Evolutionary conservation across 1,139 yeast genomes (phyloP), one percentile per base, ranked within the genome.

Genomic region (Taphrina deformans): DNA sequence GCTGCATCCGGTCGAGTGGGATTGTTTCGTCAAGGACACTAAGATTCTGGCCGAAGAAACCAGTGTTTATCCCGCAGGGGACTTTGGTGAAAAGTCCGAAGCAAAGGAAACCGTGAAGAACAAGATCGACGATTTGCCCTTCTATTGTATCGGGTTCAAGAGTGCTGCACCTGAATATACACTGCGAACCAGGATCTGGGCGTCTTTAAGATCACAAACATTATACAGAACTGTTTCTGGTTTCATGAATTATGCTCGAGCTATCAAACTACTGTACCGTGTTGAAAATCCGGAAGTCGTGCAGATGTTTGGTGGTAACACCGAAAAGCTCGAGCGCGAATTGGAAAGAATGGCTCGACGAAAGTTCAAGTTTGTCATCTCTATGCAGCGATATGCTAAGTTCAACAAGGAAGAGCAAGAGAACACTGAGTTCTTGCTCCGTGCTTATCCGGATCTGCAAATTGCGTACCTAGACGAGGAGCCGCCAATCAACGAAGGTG

Each of bases 81-180:
- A 66, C 5, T 41, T 62, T 46, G 66, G 61, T 62, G 67, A 55
- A 65, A 96, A 89, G 73, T 85, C 84, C 75, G 85, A 82, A 60
- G 88, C 85, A 72, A 76, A 75, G 66, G 88, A 86, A 73, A 90
- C 82, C 52, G 83, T 89, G 76, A 89, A 89, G 80, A 85, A 89
- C 69, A 88, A 89, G 83, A 93, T 93, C 77, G 99, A 93, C 76
- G 99, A 93, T 75, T 83, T 93, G 77, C 99, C 99, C 71, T 93
- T 93, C 81, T 93, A 93, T 83, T 92, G 98, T 82, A 89, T 91
- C 78, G 99, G 99, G 82, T 93, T 93, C 88, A 93, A 93, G 80
- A 88, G 97, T 74, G 97, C 99, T 77, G 98, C 99, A 70, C 99
- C 99, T 65, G 99, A 93, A 79, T 93, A 93, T 79, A 93, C 98